Conservation (phyloP, 1,284 basidiomycete genomes). For the Fomitiporia mediterranea region DNA sequence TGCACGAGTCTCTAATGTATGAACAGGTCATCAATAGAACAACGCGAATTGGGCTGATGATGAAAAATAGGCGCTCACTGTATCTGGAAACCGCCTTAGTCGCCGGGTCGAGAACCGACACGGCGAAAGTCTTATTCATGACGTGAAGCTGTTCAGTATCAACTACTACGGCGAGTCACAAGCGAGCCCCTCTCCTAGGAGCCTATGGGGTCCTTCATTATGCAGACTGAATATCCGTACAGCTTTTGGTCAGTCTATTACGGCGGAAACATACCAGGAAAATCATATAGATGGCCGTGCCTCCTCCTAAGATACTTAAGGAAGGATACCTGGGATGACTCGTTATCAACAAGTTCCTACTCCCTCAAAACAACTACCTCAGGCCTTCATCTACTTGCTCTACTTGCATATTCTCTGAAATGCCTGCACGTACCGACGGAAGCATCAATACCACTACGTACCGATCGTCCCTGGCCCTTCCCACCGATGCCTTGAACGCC, state of each 20-base stretch:
- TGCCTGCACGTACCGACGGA: slow-evolving; percentile 14
- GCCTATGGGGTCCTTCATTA: background rate
- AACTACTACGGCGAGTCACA: slow-evolving; percentile 7
- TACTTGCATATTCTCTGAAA: background rate
- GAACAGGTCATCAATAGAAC: background rate
- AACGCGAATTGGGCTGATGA: background rate
- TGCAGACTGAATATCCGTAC: slow-evolving; percentile 5
- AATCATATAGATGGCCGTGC: background rate
- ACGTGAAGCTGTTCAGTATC: slow-evolving; percentile 6
- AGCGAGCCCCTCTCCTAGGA: background rate
- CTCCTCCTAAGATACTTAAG: background rate
- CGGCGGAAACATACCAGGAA: background rate
- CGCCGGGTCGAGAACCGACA: too few relatives aligned
- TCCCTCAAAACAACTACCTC: background rate
- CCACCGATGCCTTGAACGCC: background rate
- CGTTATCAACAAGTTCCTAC: background rate
- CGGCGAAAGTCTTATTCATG: background rate
- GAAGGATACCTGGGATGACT: background rate
- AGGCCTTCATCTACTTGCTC: background rate
- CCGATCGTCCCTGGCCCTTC: slow-evolving; percentile 2
- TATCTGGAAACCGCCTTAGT: background rate
- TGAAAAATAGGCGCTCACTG: background rate
- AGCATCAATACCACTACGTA: background rate
- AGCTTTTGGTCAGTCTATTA: background rate
- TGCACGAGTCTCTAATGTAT: background rate